Percentiles rank a stretch among this genome's conserved stretches.
Evolutionary conservation across 1,284 basidiomycete genomes (phyloP).

Genomic region (Schizophyllum commune): DNA sequence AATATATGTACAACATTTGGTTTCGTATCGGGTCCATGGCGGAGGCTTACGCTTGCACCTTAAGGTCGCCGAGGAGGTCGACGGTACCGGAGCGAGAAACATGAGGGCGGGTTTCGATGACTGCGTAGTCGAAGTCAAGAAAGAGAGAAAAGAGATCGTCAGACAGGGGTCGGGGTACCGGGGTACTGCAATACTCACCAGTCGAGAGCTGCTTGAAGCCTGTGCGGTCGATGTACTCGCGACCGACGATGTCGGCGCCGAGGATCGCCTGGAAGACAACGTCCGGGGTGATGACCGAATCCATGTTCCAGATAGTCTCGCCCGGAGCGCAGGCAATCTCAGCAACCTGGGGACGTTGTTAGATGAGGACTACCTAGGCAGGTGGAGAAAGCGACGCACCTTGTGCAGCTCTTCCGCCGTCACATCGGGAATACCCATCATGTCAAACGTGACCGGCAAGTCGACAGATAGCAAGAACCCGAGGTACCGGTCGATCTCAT

Average conservation of each 20-base stretch:
- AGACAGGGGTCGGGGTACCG: not conserved
- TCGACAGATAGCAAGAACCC: slow-evolving; percentile 25
- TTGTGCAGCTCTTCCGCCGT: slow-evolving; percentile 21
- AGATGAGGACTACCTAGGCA: not conserved
- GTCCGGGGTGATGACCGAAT: slow-evolving; percentile 22
- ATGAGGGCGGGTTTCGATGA: not conserved
- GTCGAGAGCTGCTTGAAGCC: not conserved
- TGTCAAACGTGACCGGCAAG: slow-evolving; percentile 24
- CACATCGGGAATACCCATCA: slow-evolving; percentile 23
- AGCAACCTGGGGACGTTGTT: slow-evolving; percentile 14
- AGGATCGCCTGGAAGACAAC: slow-evolving; percentile 23
- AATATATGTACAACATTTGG: not conserved
- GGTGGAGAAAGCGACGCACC: not conserved
- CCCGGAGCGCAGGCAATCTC: slow-evolving; percentile 19
- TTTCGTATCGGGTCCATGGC: not conserved
- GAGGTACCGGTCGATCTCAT: slow-evolving; percentile 25
- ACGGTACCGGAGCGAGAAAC: not conserved
- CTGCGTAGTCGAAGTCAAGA: not conserved
- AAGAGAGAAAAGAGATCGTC: not conserved
- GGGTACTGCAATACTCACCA: not conserved
- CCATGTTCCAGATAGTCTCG: slow-evolving; percentile 29
- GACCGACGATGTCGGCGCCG: slow-evolving; percentile 23
- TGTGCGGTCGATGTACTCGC: not conserved
- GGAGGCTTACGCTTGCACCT: not conserved
- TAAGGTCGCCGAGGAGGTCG: not conserved